A percentile compares a stretch with the other conserved stretches of the same genome.
phyloP scores from a whole-genome alignment of 306 rosid genomes.

The Rosa persica region DNA sequence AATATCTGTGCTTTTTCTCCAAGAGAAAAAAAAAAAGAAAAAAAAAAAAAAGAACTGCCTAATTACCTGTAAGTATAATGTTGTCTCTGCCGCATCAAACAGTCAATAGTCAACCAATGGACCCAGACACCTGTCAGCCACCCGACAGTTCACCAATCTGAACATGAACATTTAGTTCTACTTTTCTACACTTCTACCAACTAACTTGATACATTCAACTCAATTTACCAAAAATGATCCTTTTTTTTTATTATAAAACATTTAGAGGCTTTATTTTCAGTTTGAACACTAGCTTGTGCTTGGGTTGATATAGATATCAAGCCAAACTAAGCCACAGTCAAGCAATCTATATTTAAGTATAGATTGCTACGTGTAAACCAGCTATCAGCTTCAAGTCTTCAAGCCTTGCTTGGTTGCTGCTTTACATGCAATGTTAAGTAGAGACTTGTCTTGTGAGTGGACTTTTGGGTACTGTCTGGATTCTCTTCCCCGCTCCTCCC shows the following conservation, averaged over 20 bases:
- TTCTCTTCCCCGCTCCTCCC: too few species aligned
- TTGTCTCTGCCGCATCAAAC: background rate
- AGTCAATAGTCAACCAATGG: background rate
- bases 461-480: background rate
- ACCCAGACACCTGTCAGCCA: background rate
- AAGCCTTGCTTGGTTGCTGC: background rate
- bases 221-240: background rate
- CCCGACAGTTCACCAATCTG: background rate
- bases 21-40: background rate
- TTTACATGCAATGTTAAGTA: background rate
- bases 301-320: background rate
- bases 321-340: background rate
- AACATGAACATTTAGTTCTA: background rate
- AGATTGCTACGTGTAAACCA: too few species aligned
- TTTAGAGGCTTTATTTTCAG: constrained; percentile 7
- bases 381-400: background rate
- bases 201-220: background rate
- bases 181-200: too few species aligned
- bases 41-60: too few species aligned
- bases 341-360: background rate
- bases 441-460: background rate
- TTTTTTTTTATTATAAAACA: too few species aligned
- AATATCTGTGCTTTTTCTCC: background rate
- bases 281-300: background rate
- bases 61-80: background rate